Evolutionary conservation across 805 yeast species (phyloP).

Genomic region (Candida peoriensis): DNA sequence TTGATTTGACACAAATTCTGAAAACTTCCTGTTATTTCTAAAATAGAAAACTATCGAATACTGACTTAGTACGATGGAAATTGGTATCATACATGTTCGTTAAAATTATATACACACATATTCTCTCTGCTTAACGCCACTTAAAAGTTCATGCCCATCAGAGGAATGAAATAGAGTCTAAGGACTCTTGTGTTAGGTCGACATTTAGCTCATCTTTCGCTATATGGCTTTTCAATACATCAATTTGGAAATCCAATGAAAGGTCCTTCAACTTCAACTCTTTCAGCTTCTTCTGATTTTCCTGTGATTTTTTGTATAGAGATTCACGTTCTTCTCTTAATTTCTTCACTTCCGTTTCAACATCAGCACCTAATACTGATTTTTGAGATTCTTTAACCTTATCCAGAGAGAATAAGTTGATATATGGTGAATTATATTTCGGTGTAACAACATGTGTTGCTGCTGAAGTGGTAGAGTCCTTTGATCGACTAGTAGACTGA

Average conservation of each 20-base stretch:
- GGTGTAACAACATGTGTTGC: slow-evolving; percentile 1
- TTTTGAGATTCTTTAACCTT: background rate
- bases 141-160: background rate
- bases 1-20: too few relatives aligned
- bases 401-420: slow-evolving; percentile 9
- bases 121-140: too few relatives aligned
- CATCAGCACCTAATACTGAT: background rate
- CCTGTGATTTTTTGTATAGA: slow-evolving; percentile 17
- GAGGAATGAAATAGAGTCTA: slow-evolving; percentile 24
- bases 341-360: slow-evolving; percentile 3
- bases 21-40: too few relatives aligned
- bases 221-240: slow-evolving; percentile 22
- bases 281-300: slow-evolving; percentile 21
- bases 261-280: slow-evolving; percentile 18
- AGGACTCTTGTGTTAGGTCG: slow-evolving; percentile 30
- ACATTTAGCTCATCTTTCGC: slow-evolving; percentile 29
- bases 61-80: too few relatives aligned
- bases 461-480: too few relatives aligned
- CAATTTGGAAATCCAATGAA: slow-evolving; percentile 24
- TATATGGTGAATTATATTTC: slow-evolving; percentile 12
- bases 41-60: too few relatives aligned
- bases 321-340: slow-evolving; percentile 10
- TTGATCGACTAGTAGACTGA: background rate
- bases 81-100: too few relatives aligned
- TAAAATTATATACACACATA: too few relatives aligned